Conservation (phyloP, 176 grass and related monocot genomes). For the Elymus sibiricus region DNA sequence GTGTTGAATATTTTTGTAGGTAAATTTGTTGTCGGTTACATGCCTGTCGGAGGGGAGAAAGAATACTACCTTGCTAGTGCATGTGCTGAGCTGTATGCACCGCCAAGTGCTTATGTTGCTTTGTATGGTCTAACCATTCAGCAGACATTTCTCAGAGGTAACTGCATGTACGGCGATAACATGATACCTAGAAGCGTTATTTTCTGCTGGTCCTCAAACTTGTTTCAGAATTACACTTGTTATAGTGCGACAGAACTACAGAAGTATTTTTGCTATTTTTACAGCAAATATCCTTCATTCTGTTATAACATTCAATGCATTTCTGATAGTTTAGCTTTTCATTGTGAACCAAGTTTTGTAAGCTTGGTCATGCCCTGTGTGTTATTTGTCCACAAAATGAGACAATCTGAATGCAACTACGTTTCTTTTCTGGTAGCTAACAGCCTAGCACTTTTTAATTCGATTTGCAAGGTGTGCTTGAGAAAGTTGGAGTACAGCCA, state of each 20-base stretch:
- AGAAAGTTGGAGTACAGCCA: conserved; percentile 85
- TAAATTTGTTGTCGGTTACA: conserved; percentile 91
- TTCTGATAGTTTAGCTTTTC: conserved; percentile 26
- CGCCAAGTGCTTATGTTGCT: conserved; percentile 90
- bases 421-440: background rate
- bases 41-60: conserved; percentile 93
- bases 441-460: conserved; percentile 31
- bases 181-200: background rate
- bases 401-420: conserved; percentile 18
- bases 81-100: conserved; percentile 80
- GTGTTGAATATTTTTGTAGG: conserved; percentile 47
- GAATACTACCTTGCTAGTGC: conserved; percentile 93
- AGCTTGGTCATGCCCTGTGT: background rate
- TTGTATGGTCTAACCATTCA: conserved; percentile 86
- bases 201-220: background rate
- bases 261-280: background rate
- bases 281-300: background rate
- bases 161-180: conserved; percentile 4
- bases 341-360: conserved; percentile 6
- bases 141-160: conserved; percentile 86
- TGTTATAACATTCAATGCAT: conserved; percentile 12
- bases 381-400: conserved; percentile 21
- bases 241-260: background rate
- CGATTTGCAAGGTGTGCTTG: conserved; percentile 51
- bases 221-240: conserved; percentile 6